Base-by-base conservation (phyloP, 164 flowering plant genomes). In the Sextonia rubra region DNA sequence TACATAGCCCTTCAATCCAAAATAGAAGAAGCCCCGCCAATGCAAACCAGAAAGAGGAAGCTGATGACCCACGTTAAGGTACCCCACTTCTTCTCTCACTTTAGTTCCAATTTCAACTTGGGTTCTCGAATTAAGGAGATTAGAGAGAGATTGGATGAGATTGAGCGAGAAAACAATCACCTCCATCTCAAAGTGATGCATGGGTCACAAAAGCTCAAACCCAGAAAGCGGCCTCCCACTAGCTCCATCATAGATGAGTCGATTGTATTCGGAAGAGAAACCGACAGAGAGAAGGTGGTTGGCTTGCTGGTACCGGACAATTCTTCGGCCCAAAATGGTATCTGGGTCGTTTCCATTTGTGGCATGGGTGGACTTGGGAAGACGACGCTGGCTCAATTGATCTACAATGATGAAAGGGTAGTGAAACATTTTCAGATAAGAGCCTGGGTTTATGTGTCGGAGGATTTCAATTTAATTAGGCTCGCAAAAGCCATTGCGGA, bases 201-300 rank as follows among this genome's bases (percentile, higher is more conserved):
- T 52, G 68, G 58, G 12, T 58, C 7, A 1, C 0, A 4, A 18
- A 18, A 6, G 20, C 22, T 8, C 4, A 25, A 29, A 14, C 17
- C 15, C 20, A 52, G 29, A 52, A 20, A 18, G 4, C 52, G 63
- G 8, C n/a, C 15, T 18, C 22, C n/a, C 18, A 64, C 74, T 9
- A 37, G 25, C 29, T 72, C 69, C 17, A 11, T 72, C 17, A 47
- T 29, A 14, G 25, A 15, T 17, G 69, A 73, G 17, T 66, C 64
- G 5, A n/a, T 66, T 49, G 65, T 73, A n/a, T 66, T 49, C 29
- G 75, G 75, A 22, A 73, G 70, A 24, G 75, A 73, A 3, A 47
- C n/a, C 3, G 75, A 73, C 23, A 55, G 11, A 30, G 64, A 66
- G 22, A 66, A 66, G 18, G 7, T 73, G 1, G 64, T 73, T 12